Base-by-base conservation (phyloP, 306 rosid genomes). In the Vicia sativa region DNA sequence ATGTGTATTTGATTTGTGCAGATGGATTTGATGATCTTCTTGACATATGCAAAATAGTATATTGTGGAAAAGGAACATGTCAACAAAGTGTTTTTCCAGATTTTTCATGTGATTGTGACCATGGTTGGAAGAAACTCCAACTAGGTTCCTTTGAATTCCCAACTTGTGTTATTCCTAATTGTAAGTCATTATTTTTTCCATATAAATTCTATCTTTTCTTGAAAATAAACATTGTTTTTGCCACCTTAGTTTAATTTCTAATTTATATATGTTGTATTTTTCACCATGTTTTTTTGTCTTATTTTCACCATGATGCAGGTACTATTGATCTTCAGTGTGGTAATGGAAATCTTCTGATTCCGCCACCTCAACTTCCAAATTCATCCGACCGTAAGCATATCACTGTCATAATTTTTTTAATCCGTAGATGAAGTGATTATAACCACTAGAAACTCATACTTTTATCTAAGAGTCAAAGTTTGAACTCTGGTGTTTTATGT, bases 41-140 rank as follows among this genome's bases (percentile, higher is more conserved):
- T 18, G 37, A 42, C 23, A 4, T 73, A 38, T 81, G 85, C 37
- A 29, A 37, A 23, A 0, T 9, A 0, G 37, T 4, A 34, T 68
- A 12, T 16, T 81, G 85, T 73, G 85, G 82, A 42, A 62, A 68
- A 65, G 85, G 85, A 69, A 64, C 57, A 77, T 81, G 85, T 41
- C 54, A 62, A 1, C 16, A 41, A 11, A 3, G 0, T 41, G 14
- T 11, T 0, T 41, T 41, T 41, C 45, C n/a, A 41, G 3, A 60
- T 7, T 74, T 49, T 38, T 8, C 2, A 18, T 81, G 85, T 66
- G 69, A 77, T 7, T 81, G 85, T 71, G 69, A 64, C 3, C 6
- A 71, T 77, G 85, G 79, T 21, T 81, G 85, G 85, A 73, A 38
- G 41, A 77, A 50, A 9, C 0, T 60, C 19, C 18, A 5, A 0